Conservation (phyloP, 257 asterid species). For the Vinca minor region DNA sequence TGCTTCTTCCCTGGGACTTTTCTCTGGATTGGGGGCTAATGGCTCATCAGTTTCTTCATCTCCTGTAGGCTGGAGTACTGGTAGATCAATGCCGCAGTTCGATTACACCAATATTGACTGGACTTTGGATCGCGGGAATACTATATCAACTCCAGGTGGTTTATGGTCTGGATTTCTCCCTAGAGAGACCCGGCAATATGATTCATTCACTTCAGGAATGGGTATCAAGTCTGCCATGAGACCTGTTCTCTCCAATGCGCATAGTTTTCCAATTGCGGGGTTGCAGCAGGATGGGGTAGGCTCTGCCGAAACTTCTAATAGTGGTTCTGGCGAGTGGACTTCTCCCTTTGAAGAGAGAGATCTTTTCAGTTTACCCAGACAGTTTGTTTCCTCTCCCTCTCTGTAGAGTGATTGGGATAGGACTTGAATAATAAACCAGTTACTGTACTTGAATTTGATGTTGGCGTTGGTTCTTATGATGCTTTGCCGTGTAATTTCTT, state of each 20-base stretch:
- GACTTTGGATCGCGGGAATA: constrained; percentile 51
- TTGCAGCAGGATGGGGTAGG: constrained; percentile 45
- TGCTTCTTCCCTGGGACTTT: constrained; percentile 58
- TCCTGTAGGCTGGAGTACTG: constrained; percentile 50
- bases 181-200: constrained; percentile 30
- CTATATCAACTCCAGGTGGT: too few species aligned
- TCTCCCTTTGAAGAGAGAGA: constrained; percentile 94
- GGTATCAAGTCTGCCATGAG: constrained; percentile 43
- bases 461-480: constrained; percentile 41
- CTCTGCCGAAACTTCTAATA: constrained; percentile 29
- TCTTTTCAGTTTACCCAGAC: constrained; percentile 76
- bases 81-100: constrained; percentile 36
- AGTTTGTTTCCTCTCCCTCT: constrained; percentile 86
- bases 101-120: constrained; percentile 65
- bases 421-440: constrained; percentile 29
- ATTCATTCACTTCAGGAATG: constrained; percentile 42
- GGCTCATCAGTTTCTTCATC: constrained; percentile 39
- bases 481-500: constrained; percentile 34
- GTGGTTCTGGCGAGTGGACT: constrained; percentile 72
- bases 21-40: constrained; percentile 38
- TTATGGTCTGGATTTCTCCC: constrained; percentile 35
- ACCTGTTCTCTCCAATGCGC: constrained; percentile 39
- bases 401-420: constrained; percentile 40
- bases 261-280: constrained; percentile 29
- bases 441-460: constrained; percentile 31